These are phyloP conservation scores for Trametes elegans DNA, from an alignment of 768 basidiomycete species.

Conservation along the genomic window DNA sequence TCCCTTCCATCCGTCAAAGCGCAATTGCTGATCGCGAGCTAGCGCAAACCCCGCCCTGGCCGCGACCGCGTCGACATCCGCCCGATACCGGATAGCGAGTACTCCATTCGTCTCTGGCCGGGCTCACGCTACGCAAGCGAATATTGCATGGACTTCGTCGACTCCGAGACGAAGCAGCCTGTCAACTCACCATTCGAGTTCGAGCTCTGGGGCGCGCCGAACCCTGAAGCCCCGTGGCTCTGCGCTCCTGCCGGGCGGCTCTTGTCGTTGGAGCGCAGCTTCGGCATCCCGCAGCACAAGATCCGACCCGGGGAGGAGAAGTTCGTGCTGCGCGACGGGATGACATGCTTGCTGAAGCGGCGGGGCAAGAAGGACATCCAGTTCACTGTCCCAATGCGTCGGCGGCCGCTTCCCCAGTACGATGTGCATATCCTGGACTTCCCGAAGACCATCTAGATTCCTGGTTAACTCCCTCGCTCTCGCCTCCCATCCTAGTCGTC, in stretches of 20 bases:
- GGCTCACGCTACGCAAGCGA: neutral
- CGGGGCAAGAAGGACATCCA: neutral
- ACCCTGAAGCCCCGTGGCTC: neutral
- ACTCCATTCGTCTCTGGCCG: neutral
- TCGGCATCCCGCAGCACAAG: neutral
- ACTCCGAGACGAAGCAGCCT: neutral
- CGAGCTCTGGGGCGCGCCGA: neutral
- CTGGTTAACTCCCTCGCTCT: neutral
- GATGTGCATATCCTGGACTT: neutral
- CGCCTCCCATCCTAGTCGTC: neutral
- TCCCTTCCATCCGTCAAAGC: neutral
- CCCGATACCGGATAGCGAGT: neutral
- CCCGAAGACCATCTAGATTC: neutral
- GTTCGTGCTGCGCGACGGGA: neutral
- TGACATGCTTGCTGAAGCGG: neutral
- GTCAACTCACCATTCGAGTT: slow-evolving; percentile 2
- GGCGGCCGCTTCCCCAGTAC: neutral
- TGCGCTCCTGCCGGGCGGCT: neutral
- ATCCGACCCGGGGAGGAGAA: slow-evolving; percentile 3
- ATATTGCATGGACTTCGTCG: slow-evolving; percentile 5
- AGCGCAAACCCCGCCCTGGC: neutral
- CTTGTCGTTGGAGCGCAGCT: neutral
- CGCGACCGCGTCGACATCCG: neutral
- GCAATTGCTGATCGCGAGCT: neutral
- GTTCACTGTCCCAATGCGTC: neutral